Base-by-base conservation (phyloP, 768 basidiomycete species). In the Russula sp. region DNA sequence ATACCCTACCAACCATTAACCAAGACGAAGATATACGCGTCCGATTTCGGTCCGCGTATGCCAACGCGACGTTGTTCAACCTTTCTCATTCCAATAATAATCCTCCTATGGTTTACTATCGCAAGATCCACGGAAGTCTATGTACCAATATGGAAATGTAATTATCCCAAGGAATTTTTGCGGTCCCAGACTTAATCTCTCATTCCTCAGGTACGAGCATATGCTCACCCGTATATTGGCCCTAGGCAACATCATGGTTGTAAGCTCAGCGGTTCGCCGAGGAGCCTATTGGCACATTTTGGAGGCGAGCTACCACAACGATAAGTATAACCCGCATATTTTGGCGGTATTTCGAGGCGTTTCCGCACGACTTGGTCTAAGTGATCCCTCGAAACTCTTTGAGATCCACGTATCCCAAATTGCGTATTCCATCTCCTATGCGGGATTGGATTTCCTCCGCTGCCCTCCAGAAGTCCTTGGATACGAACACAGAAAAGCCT, bases 281-380 rank as follows among this genome's bases (percentile, higher is more conserved):
- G 89, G 86, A 4, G 83, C 93, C 1, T 94, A 96, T 71, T 94
- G 89, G 86, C 89, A 96, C 73, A 72, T 98, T 55, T 77, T 98
- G 64, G 93, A 95, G 73, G 82, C 83, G 7, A 83, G 83, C 73
- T 69, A 77, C 67, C 78, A 67, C 74, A 79, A 66, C 71, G 68
- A 77, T 76, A 50, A 75, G 79, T 74, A 69, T 76, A 63, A 71
- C 59, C 34, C 46, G 13, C 75, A 79, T 60, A 76, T 83, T 49
- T 75, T 80, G 62, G 77, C 80, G 9, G 78, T 89, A 44, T 76
- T 98, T 42, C 70, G 69, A 18, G 84, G 84, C 8, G 86, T 89
- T 24, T 83, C 90, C 0, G 72, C 77, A 56, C 79, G 88, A 9
- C 78, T 98, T 53, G 92, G 92, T 16, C 73, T 98, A 48, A 68